Evolutionary conservation across 1,284 basidiomycete species (phyloP), one percentile per base, ranked within the genome.

Genomic region (Pterulicium gracile): DNA sequence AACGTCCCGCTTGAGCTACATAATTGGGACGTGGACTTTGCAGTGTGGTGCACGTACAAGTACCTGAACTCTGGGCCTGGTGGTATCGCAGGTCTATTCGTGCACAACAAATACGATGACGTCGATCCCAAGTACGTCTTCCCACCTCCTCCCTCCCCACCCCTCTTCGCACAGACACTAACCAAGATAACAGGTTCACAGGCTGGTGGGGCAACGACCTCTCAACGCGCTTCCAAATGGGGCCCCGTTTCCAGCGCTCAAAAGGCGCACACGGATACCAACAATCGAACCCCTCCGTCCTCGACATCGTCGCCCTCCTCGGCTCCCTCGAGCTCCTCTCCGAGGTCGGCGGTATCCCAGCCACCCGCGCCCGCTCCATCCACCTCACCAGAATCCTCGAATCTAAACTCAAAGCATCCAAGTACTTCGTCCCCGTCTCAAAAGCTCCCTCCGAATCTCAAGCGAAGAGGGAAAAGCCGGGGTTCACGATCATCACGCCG

Each of bases 151-250:
- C 44, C 44, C 41, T 27, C 41, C 27, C 22, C 55, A 27, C 49
- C 49, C 40, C 45, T 47, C 42, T n/a, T n/a, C n/a, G n/a, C n/a
- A n/a, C n/a, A n/a, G n/a, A n/a, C n/a, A n/a, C n/a, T n/a, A n/a
- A n/a, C n/a, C n/a, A n/a, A n/a, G n/a, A n/a, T n/a, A n/a, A n/a
- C n/a, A 91, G 94, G 58, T 81, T 84, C 49, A 85, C 92, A 18
- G 95, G 96, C 24, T 99, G 95, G 95, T 99, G 93, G 91, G 95
- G 96, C 42, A 92, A 98, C 62, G 80, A 93, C 58, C 73, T 81
- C 18, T 61, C 69, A 48, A 94, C 90, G 32, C 83, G 96, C 34
- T 98, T 99, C 69, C 70, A 79, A 49, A 98, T 98, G 95, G 83
- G 84, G 14, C 71, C 83, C 15, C 68, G 63, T 44, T 98, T 97